These are phyloP conservation scores for Rhododendron mucronatum DNA, from an alignment of 148 eudicot species.

Conservation along the genomic window DNA sequence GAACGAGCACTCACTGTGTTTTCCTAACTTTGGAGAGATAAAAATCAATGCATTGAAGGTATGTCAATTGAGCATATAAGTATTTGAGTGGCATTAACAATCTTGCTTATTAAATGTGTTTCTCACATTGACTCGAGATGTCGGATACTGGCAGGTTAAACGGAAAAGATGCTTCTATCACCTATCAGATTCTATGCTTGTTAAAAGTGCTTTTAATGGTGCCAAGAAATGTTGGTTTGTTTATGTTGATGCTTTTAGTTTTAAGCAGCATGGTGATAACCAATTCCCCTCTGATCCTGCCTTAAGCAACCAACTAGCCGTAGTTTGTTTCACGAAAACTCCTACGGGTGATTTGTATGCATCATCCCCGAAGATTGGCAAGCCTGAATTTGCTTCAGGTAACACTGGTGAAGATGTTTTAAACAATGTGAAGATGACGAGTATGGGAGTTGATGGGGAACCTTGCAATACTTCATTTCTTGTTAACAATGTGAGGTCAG, in stretches of 20 bases:
- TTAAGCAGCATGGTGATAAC: slow-evolving; percentile 5
- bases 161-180: slow-evolving; percentile 40
- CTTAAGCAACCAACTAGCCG: slow-evolving; percentile 9
- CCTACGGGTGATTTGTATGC: neutral
- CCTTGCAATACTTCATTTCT: slow-evolving; percentile 1
- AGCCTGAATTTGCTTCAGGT: neutral
- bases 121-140: slow-evolving; percentile 3
- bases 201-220: slow-evolving; percentile 48
- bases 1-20: slow-evolving; percentile 4
- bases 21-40: slow-evolving; percentile 46
- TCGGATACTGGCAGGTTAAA: slow-evolving; percentile 41
- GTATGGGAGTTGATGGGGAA: slow-evolving; percentile 4
- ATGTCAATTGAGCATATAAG: slow-evolving; percentile 7
- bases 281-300: neutral
- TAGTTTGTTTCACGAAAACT: slow-evolving; percentile 3
- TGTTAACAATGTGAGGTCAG: slow-evolving; percentile 1
- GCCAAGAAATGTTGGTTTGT: slow-evolving; percentile 46
- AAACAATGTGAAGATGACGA: slow-evolving; percentile 3
- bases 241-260: slow-evolving; percentile 46
- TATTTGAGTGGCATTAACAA: neutral
- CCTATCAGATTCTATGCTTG: slow-evolving; percentile 49
- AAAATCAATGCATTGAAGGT: slow-evolving; percentile 53
- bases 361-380: neutral
- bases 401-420: neutral
- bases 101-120: neutral